Evolutionary conservation across 371 early-diverging fungal species (phyloP).

Genomic region (Mucor irregularis): DNA sequence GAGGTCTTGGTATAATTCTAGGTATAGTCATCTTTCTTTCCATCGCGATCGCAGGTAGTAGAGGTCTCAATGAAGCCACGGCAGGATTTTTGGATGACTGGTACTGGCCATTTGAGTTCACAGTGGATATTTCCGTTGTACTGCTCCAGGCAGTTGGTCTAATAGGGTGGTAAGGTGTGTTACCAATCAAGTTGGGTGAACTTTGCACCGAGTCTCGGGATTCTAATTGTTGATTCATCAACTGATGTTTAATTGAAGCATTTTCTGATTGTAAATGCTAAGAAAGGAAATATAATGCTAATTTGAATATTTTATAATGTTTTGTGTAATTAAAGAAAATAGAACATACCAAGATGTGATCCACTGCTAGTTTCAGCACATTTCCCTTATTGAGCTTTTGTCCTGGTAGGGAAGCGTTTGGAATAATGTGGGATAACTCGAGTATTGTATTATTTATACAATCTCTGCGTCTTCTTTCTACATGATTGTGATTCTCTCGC

Average conservation of each 20-base stretch:
- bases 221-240: too few species aligned
- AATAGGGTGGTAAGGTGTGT: too few species aligned
- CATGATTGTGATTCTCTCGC: slow-evolving; percentile 67
- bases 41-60: too few species aligned
- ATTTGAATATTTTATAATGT: background rate
- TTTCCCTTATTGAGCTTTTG: slow-evolving; percentile 47
- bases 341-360: slow-evolving; percentile 26
- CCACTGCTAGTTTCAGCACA: slow-evolving; percentile 42
- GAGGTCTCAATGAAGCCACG: too few species aligned
- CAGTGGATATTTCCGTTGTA: too few species aligned
- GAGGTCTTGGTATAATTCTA: too few species aligned
- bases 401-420: slow-evolving; percentile 25
- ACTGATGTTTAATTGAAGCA: slow-evolving; percentile 1
- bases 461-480: slow-evolving; percentile 66
- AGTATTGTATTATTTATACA: slow-evolving; percentile 61
- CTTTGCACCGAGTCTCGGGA: too few species aligned
- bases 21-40: too few species aligned
- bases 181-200: too few species aligned
- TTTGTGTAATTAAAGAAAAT: background rate
- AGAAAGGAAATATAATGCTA: slow-evolving; percentile 3
- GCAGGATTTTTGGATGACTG: too few species aligned
- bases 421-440: slow-evolving; percentile 47
- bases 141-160: too few species aligned
- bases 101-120: too few species aligned
- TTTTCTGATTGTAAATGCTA: slow-evolving; percentile 15